Evolutionary conservation across 768 basidiomycete species (phyloP).

Genomic region (Scleroderma bovista): DNA sequence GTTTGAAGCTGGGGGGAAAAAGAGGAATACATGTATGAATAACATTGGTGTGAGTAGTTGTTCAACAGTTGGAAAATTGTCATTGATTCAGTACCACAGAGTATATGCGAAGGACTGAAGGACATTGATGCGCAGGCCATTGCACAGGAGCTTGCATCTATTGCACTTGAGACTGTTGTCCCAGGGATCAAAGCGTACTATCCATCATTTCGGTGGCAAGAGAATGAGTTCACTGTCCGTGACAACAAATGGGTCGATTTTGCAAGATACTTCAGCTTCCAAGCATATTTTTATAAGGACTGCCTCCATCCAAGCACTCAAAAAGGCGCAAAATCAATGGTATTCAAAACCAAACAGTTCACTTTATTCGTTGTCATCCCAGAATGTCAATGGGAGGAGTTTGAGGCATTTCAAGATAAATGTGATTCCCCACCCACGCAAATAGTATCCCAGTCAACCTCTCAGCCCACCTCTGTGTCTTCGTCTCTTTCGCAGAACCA

Average conservation of each 20-base stretch:
- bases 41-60: neutral
- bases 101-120: slow-evolving; percentile 3
- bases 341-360: slow-evolving; percentile 6
- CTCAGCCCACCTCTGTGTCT: too few species aligned
- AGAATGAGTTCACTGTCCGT: slow-evolving; percentile 2
- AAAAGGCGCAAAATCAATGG: neutral
- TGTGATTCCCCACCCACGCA: neutral
- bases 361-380: slow-evolving; percentile 1
- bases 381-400: slow-evolving; percentile 5
- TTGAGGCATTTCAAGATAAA: neutral
- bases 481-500: too few species aligned
- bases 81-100: neutral
- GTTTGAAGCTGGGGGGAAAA: neutral
- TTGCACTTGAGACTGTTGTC: neutral
- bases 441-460: too few species aligned
- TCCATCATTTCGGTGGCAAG: neutral
- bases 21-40: neutral
- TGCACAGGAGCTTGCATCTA: neutral
- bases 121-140: neutral
- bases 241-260: slow-evolving; percentile 6
- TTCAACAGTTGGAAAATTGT: too few species aligned
- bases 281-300: slow-evolving; percentile 2
- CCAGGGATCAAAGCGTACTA: neutral
- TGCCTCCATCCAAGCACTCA: neutral
- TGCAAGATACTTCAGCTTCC: neutral